phyloP scores from a whole-genome alignment of 441 rosid genomes.

The Macaranga tanarius region DNA sequence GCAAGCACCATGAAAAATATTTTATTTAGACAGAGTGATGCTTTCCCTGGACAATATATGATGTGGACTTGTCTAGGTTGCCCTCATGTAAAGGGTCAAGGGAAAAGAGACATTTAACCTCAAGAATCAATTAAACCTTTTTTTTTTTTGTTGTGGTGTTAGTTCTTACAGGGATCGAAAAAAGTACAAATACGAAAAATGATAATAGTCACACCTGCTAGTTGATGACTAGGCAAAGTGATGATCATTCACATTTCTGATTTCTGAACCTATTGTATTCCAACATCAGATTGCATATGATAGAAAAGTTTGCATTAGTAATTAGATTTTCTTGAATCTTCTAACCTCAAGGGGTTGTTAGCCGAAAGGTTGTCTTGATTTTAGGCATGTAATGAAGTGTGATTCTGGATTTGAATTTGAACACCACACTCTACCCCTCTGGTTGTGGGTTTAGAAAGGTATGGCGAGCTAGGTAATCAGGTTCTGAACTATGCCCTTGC shows the following conservation, averaged over 20 bases:
- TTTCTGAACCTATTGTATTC: background rate
- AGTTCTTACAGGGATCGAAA: background rate
- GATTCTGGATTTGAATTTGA: background rate
- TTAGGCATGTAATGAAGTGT: background rate
- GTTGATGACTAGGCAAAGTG: background rate
- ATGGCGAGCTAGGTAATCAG: background rate
- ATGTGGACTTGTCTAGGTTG: background rate
- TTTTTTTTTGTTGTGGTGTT: background rate
- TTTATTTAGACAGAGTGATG: background rate
- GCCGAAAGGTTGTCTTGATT: background rate
- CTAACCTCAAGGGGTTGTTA: background rate
- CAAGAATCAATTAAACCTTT: background rate
- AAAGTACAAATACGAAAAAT: background rate
- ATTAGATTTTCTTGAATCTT: background rate
- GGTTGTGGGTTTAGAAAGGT: background rate
- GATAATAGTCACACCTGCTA: background rate
- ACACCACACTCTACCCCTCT: background rate
- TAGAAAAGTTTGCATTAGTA: background rate
- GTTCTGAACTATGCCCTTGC: background rate
- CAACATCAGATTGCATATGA: background rate
- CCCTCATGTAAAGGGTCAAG: background rate
- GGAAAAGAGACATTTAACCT: background rate
- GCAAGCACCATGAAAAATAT: background rate
- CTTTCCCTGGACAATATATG: constrained; percentile 3
- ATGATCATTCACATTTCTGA: background rate